Evolutionary conservation across 1,284 basidiomycete genomes (phyloP).

Genomic region (Trichosporon faecale): DNA sequence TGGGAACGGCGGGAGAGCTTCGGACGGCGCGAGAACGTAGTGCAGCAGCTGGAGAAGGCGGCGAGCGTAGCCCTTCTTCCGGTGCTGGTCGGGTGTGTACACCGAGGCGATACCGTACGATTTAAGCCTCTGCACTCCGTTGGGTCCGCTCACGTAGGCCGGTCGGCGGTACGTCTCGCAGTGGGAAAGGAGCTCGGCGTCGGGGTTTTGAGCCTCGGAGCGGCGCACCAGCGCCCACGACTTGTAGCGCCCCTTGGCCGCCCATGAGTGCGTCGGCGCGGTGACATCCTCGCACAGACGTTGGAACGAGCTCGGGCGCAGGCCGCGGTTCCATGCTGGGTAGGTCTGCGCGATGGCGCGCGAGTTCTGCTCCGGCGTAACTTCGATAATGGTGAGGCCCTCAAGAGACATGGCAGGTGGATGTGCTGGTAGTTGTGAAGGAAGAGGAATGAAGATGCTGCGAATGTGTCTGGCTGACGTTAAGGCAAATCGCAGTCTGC

Average conservation of each 20-base stretch:
- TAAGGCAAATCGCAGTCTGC: not conserved
- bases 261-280: conserved; percentile 14
- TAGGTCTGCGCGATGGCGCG: not conserved
- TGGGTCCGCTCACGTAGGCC: not conserved
- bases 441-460: not conserved
- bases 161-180: conserved; percentile 14
- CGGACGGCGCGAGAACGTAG: conserved; percentile 26
- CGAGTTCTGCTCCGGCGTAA: not conserved
- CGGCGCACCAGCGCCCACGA: conserved; percentile 22
- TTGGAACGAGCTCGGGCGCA: not conserved
- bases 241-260: not conserved
- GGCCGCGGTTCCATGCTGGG: not conserved
- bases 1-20: conserved; percentile 30
- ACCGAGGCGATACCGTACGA: conserved; percentile 42
- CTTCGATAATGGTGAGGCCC: not conserved
- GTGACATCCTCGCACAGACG: conserved; percentile 7
- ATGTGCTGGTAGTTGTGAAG: not conserved
- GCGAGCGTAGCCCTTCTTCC: conserved; percentile 38
- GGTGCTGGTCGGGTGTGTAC: conserved; percentile 32
- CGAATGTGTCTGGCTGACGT: not conserved
- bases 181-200: conserved; percentile 2
- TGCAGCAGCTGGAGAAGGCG: conserved; percentile 40
- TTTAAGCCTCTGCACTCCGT: not conserved
- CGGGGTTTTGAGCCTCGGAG: not conserved
- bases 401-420: not conserved